Evolutionary conservation across 805 yeast genomes (phyloP).

Genomic region (Lipomyces yamanashiensis): DNA sequence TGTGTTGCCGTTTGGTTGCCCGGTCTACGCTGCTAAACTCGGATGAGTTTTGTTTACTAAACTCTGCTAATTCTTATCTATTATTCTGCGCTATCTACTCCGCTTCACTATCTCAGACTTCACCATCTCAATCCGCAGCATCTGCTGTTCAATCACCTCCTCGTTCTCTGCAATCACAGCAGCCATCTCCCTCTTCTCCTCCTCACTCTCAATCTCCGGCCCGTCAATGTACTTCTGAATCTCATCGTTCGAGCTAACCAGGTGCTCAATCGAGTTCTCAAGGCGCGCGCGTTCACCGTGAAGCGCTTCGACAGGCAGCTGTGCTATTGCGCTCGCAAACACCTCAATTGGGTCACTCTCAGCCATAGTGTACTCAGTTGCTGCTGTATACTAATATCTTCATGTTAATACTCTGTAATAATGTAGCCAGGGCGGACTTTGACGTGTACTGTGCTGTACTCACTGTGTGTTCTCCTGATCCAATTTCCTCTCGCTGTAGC

Average conservation of each 20-base stretch:
- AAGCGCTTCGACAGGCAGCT: conserved; percentile 30
- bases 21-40: too few relatives aligned
- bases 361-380: neutral
- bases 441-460: too few relatives aligned
- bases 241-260: conserved; percentile 42
- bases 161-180: conserved; percentile 32
- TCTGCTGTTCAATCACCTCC: conserved; percentile 25
- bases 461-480: too few relatives aligned
- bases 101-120: conserved; percentile 4
- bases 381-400: too few relatives aligned
- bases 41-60: too few relatives aligned
- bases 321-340: conserved; percentile 25
- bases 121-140: conserved; percentile 21
- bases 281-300: conserved; percentile 39
- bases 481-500: too few relatives aligned
- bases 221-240: conserved; percentile 35
- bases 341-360: conserved; percentile 10
- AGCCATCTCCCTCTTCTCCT: conserved; percentile 25
- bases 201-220: conserved; percentile 26
- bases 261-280: conserved; percentile 41
- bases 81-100: neutral
- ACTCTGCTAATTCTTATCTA: too few relatives aligned
- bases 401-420: too few relatives aligned
- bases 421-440: too few relatives aligned
- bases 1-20: neutral